A percentile compares a stretch with the other conserved stretches of the same genome.
These are phyloP conservation scores for Acanthamoeba lenticulata DNA, from an alignment of 208 protist species.

Conservation along the genomic window DNA sequence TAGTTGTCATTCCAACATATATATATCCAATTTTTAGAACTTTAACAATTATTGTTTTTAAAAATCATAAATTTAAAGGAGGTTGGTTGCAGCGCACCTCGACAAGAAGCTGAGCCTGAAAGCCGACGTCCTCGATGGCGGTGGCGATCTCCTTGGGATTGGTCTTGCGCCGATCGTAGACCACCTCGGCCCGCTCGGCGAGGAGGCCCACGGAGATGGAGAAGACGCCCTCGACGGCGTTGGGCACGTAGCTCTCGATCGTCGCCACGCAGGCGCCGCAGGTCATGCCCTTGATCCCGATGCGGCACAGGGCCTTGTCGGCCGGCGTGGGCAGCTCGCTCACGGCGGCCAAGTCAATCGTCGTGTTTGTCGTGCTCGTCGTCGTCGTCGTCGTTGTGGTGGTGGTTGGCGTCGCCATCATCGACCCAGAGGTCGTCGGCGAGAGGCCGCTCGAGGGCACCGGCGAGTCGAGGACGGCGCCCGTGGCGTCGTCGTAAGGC, in stretches of 20 bases:
- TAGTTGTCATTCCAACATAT: neutral
- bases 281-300: slow-evolving; percentile 88
- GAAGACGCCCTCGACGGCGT: neutral
- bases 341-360: neutral
- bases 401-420: neutral
- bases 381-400: neutral
- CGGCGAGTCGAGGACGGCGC: no score
- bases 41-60: no score
- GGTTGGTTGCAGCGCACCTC: neutral
- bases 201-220: slow-evolving; percentile 24
- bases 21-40: neutral
- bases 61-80: no score
- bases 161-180: neutral
- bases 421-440: no score
- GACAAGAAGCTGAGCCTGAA: neutral
- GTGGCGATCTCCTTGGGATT: neutral
- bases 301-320: neutral
- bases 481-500: neutral
- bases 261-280: slow-evolving; percentile 92
- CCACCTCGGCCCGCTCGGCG: neutral
- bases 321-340: neutral
- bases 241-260: slow-evolving; percentile 85
- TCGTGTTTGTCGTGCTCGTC: neutral
- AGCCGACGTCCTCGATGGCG: slow-evolving; percentile 57
- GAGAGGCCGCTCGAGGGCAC: neutral